Evolutionary conservation across 805 yeast genomes (phyloP).

Genomic region (Metschnikowia gelsemii): DNA sequence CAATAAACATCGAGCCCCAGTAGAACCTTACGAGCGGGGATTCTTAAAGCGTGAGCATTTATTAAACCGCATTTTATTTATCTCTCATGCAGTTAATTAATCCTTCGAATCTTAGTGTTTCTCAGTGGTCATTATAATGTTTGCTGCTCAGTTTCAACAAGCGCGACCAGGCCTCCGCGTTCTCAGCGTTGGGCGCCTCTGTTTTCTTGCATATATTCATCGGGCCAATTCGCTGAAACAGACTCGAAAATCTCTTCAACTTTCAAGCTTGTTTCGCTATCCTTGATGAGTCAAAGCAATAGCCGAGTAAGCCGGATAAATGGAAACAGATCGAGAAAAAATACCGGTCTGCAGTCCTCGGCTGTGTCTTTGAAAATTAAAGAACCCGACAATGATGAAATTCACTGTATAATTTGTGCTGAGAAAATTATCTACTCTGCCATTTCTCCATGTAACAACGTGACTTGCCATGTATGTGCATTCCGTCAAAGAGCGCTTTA

Average conservation of each 20-base stretch:
- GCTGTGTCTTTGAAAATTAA: not conserved
- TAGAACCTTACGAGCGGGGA: no score
- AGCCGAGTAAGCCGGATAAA: slow-evolving; percentile 7
- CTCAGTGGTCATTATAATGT: no score
- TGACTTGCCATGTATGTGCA: slow-evolving; percentile 78
- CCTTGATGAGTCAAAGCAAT: slow-evolving; percentile 1
- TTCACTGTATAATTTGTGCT: slow-evolving; percentile 81
- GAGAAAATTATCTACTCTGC: slow-evolving; percentile 63
- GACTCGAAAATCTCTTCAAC: not conserved
- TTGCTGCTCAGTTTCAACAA: no score
- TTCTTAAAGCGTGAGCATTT: no score
- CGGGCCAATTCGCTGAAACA: not conserved
- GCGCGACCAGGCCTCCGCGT: no score
- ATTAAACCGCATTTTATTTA: no score
- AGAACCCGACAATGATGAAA: slow-evolving; percentile 32
- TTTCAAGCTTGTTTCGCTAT: not conserved
- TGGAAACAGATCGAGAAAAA: slow-evolving; percentile 1
- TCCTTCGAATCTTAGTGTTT: no score
- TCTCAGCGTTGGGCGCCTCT: no score
- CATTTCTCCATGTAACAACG: slow-evolving; percentile 79
- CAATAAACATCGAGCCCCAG: no score
- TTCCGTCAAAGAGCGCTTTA: slow-evolving; percentile 81
- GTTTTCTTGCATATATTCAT: no score
- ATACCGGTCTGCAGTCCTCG: not conserved
- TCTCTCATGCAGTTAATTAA: no score